phyloP scores from a whole-genome alignment of 2,329 filamentous ascomycete genomes.

The Ophidiomyces ophidiicola region DNA sequence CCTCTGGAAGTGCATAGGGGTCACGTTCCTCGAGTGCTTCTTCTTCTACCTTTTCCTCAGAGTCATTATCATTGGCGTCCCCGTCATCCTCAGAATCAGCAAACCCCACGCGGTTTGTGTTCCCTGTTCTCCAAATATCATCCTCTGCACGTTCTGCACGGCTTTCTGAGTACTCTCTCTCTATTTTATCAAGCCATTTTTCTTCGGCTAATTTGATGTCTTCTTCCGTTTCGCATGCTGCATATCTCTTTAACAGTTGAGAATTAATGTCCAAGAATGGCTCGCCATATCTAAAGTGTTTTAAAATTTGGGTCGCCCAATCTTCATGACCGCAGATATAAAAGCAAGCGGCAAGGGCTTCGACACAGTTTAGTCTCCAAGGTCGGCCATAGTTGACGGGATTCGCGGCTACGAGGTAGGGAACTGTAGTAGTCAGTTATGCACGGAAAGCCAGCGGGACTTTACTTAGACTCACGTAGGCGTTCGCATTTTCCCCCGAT shows the following conservation, averaged over 20 bases:
- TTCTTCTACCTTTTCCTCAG: constrained; percentile 36
- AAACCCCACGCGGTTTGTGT: constrained; percentile 57
- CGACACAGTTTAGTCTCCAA: constrained; percentile 89
- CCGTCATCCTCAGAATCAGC: constrained; percentile 39
- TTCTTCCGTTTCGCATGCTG: constrained; percentile 67
- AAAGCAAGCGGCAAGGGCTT: constrained; percentile 85
- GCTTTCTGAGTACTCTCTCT: constrained; percentile 76
- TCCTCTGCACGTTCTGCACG: constrained; percentile 47
- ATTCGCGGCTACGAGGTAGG: constrained; percentile 93
- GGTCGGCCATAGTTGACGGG: constrained; percentile 95
- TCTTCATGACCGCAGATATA: constrained; percentile 83
- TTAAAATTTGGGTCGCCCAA: constrained; percentile 75
- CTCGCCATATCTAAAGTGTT: constrained; percentile 75
- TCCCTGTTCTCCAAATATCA: constrained; percentile 84
- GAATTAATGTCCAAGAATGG: constrained; percentile 87
- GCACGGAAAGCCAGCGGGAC: neutral
- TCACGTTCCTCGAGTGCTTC: constrained; percentile 44
- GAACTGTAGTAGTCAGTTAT: constrained; percentile 40
- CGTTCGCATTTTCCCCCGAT: constrained; percentile 92
- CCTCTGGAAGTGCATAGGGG: constrained; percentile 64
- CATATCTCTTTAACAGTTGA: constrained; percentile 69
- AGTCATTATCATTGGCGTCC: constrained; percentile 36
- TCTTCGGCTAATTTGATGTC: constrained; percentile 74
- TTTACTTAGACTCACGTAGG: constrained; percentile 38
- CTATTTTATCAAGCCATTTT: constrained; percentile 78